Evolutionary conservation across 495 filamentous ascomycete genomes (phyloP).

Genomic region (Parmelia sp.): DNA sequence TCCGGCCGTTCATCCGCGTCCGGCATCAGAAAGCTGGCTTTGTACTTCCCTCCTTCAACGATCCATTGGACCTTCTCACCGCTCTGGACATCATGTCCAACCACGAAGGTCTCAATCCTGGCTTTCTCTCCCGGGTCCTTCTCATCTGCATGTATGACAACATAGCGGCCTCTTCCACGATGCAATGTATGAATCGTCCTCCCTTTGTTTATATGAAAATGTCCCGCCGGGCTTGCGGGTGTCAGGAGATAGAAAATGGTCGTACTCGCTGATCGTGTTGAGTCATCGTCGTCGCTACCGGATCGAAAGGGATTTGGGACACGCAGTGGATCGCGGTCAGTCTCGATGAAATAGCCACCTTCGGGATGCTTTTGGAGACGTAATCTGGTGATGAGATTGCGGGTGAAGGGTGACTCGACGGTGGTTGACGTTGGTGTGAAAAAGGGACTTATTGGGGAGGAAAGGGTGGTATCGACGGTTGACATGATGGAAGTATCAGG

Average conservation of each 20-base stretch:
- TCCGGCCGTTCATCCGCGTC: conserved; percentile 35
- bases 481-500: neutral
- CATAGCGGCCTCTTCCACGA: conserved; percentile 52
- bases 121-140: conserved; percentile 33
- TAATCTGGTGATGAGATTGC: conserved; percentile 41
- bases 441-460: conserved; percentile 16
- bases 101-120: conserved; percentile 54
- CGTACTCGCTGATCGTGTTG: conserved; percentile 41
- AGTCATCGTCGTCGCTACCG: conserved; percentile 29
- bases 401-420: conserved; percentile 34
- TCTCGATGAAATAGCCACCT: conserved; percentile 61
- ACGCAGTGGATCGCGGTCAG: conserved; percentile 47
- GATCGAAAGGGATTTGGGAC: conserved; percentile 46
- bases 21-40: conserved; percentile 51
- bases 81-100: conserved; percentile 47
- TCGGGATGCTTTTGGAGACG: conserved; percentile 49
- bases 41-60: conserved; percentile 60
- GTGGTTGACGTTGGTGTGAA: conserved; percentile 20
- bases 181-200: conserved; percentile 58
- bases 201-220: conserved; percentile 55
- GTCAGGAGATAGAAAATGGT: conserved; percentile 61
- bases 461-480: neutral
- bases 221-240: conserved; percentile 44
- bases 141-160: conserved; percentile 51
- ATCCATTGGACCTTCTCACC: conserved; percentile 63